phyloP scores from a whole-genome alignment of 2,329 filamentous ascomycete species.

The Waltergamsia citrina region DNA sequence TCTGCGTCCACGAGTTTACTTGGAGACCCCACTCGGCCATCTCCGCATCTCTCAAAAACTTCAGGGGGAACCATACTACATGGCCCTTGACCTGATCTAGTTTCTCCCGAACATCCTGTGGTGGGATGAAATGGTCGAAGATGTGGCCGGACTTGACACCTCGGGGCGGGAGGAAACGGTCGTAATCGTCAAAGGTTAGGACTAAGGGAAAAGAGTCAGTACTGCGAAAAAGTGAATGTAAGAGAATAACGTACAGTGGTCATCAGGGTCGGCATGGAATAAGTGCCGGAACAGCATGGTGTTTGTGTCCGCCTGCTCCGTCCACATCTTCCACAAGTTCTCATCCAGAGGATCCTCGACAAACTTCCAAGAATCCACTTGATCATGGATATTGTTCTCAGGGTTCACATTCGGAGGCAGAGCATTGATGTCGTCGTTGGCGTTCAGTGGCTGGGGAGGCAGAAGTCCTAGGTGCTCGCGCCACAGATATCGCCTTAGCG shows the following conservation, averaged over 20 bases:
- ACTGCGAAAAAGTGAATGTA: not conserved
- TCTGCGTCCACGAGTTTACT: conserved; percentile 80
- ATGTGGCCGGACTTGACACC: conserved; percentile 77
- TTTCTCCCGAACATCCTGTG: conserved; percentile 63
- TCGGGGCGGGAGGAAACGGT: conserved; percentile 62
- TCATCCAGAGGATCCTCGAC: conserved; percentile 65
- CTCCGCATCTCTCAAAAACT: conserved; percentile 72
- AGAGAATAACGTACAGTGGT: conserved; percentile 46
- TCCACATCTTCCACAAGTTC: conserved; percentile 62
- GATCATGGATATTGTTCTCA: conserved; percentile 52
- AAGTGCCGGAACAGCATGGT: conserved; percentile 68
- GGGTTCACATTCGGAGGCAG: conserved; percentile 59
- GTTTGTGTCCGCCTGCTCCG: conserved; percentile 56
- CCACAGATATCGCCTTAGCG: conserved; percentile 75
- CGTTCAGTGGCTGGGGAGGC: conserved; percentile 62
- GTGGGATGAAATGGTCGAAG: conserved; percentile 68
- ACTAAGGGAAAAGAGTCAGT: conserved; percentile 36
- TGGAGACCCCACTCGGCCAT: conserved; percentile 87
- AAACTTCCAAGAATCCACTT: conserved; percentile 52
- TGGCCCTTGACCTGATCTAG: conserved; percentile 77
- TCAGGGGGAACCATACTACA: conserved; percentile 89
- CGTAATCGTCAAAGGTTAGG: conserved; percentile 84
- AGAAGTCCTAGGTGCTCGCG: conserved; percentile 83
- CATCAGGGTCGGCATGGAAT: conserved; percentile 84
- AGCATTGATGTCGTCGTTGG: conserved; percentile 59